Percentiles rank a stretch among this genome's conserved stretches.
phyloP scores from a whole-genome alignment of 805 yeast genomes.

The Yarrowia sp. region DNA sequence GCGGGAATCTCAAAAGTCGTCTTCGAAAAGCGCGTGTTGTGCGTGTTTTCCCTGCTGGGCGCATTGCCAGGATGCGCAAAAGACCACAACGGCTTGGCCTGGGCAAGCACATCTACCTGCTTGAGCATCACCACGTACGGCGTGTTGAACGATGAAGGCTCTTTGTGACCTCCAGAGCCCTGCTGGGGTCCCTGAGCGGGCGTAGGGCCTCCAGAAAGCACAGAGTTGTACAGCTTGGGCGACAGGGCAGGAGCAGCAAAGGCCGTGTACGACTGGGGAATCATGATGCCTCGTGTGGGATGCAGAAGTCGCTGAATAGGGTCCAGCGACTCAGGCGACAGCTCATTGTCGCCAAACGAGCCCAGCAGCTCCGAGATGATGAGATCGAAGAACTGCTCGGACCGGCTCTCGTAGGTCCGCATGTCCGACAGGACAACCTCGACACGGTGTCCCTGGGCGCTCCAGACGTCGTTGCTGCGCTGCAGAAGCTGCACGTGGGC shows the following conservation, averaged over 20 bases:
- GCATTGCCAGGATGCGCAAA: conserved; percentile 51
- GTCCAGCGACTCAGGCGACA: conserved; percentile 76
- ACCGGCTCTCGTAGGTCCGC: conserved; percentile 48
- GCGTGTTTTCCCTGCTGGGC: conserved; percentile 29
- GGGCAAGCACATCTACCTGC: conserved; percentile 45
- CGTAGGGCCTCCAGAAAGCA: conserved; percentile 27
- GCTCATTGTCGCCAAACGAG: conserved; percentile 89
- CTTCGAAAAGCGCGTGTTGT: conserved; percentile 34
- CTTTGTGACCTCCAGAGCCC: conserved; percentile 16
- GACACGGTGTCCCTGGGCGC: conserved; percentile 41
- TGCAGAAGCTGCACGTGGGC: conserved; percentile 52
- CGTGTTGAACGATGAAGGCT: conserved; percentile 35
- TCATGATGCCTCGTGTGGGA: conserved; percentile 50
- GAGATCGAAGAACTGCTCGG: conserved; percentile 46
- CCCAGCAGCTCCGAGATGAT: conserved; percentile 82
- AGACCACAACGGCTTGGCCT: conserved; percentile 56
- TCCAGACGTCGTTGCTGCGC: conserved; percentile 56
- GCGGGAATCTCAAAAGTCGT: conserved; percentile 48
- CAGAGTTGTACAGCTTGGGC: conserved; percentile 47
- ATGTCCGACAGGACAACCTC: conserved; percentile 57
- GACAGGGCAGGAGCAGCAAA: conserved; percentile 65
- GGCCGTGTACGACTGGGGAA: conserved; percentile 60
- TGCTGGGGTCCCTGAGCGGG: conserved; percentile 14
- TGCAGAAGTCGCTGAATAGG: conserved; percentile 45
- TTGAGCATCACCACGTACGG: conserved; percentile 49